Evolutionary conservation across 495 filamentous ascomycete species (phyloP), one percentile per base, ranked within the genome.

Genomic region (Tuber brumale): DNA sequence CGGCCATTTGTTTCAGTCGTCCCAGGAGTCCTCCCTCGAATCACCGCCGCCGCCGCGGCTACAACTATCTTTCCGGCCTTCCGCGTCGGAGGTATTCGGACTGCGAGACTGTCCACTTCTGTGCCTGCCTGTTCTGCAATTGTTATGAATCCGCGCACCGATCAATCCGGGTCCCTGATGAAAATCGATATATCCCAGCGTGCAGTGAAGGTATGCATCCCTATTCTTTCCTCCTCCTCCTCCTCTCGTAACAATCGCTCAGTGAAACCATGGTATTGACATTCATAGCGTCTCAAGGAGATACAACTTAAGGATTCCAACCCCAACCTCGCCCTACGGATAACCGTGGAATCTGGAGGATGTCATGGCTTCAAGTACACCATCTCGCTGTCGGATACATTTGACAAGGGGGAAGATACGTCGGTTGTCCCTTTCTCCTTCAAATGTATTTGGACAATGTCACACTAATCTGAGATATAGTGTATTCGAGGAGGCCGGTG

Each of bases 291-390:
- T 44, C 90, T 99, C 72, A 87, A 90, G 77, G 83, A 89, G 73
- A 91, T 94, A 76, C 89, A 90, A 85, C 82, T 85, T 27, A 90
- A 90, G 78, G 92, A 96, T 84, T 85, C 87, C 70, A 96, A 97
- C 85, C 92, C 94, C 5, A 86, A 91, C 81, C 89, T 97, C 48
- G 91, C 93, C 16, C 89, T 99, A 27, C 93, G 95, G 69, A 91
- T 99, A 80, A 91, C 92, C 61, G 94, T 99, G 42, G 93, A 95
- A 76, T 91, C 89, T 70, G 95, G 95, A 76, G 95, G 95, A 48
- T 99, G 95, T 84, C 96, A 99, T 85, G 95, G 95, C 31, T 98
- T 99, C 85, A 95, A 99, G 84, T 99, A 97, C 82, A 87, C 96
- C 42, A 97, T 99, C 92, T 92, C 91, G 9, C 88, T 97, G 9